Percentiles rank a stretch among this genome's conserved stretches.
phyloP scores from a whole-genome alignment of 2,329 filamentous ascomycete genomes.

The Sporothrix protearum region DNA sequence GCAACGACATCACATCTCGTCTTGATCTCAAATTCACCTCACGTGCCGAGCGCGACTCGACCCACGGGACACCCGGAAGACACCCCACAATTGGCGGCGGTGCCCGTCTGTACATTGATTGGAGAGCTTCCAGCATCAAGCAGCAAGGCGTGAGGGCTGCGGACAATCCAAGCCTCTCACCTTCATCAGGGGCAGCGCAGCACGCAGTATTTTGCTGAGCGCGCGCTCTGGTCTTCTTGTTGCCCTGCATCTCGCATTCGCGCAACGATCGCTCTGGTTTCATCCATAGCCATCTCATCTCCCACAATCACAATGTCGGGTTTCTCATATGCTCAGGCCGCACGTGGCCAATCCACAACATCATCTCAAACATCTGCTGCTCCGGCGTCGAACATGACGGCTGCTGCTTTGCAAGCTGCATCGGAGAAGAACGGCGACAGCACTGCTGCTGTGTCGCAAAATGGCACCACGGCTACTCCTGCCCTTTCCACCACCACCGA shows the following conservation, averaged over 20 bases:
- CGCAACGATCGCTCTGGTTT: background rate
- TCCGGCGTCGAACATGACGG: slow-evolving; percentile 30
- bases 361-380: slow-evolving; percentile 39
- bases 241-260: background rate
- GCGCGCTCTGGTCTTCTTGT: background rate
- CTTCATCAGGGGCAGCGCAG: slow-evolving; percentile 7
- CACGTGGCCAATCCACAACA: slow-evolving; percentile 65
- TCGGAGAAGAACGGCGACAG: slow-evolving; percentile 37
- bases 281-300: background rate
- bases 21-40: background rate
- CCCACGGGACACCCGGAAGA: background rate
- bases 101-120: slow-evolving; percentile 11
- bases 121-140: background rate
- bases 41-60: slow-evolving; percentile 9
- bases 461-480: background rate
- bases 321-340: slow-evolving; percentile 95
- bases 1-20: background rate
- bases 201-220: background rate
- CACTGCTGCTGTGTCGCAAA: slow-evolving; percentile 28
- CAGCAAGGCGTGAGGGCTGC: slow-evolving; percentile 20
- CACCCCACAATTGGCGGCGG: slow-evolving; percentile 9
- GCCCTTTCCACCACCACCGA: background rate
- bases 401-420: slow-evolving; percentile 36
- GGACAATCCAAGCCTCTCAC: slow-evolving; percentile 11
- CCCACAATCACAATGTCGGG: slow-evolving; percentile 47